Percentiles rank a stretch among this genome's conserved stretches.
These are phyloP conservation scores for Globisporangium viniferum DNA, from an alignment of 352 stramenopile species.

Conservation along the genomic window DNA sequence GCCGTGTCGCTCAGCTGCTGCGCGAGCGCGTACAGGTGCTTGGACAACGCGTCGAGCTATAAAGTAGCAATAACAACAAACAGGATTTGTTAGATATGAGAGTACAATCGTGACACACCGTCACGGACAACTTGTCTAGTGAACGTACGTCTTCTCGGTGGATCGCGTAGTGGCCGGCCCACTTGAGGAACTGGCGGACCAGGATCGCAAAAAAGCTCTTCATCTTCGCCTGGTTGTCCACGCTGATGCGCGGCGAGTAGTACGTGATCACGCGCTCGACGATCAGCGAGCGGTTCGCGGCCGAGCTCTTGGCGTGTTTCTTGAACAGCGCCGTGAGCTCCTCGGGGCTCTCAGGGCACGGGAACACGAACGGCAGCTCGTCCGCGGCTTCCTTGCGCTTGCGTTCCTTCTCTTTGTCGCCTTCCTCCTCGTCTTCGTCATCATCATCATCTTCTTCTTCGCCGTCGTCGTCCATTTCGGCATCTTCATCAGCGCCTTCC, in stretches of 20 bases:
- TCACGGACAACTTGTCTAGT: neutral
- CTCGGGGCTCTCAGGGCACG: conserved; percentile 90
- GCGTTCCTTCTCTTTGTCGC: conserved; percentile 47
- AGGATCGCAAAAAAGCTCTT: conserved; percentile 96
- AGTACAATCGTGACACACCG: neutral
- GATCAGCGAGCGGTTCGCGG: conserved; percentile 77
- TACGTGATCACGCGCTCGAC: conserved; percentile 91
- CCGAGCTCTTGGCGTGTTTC: conserved; percentile 77
- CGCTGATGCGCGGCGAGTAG: conserved; percentile 93
- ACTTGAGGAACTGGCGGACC: conserved; percentile 91
- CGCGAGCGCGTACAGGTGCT: conserved; percentile 84
- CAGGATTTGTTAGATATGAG: neutral
- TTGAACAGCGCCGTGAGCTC: conserved; percentile 89
- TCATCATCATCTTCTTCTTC: conserved; percentile 66
- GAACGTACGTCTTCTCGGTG: conserved; percentile 61
- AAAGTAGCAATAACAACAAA: neutral
- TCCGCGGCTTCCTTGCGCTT: conserved; percentile 45
- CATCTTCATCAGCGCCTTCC: conserved; percentile 50
- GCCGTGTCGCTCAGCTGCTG: conserved; percentile 90
- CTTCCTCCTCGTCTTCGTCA: conserved; percentile 70
- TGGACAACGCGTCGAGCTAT: conserved; percentile 79
- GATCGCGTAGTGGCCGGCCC: conserved; percentile 72
- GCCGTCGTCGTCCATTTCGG: conserved; percentile 35
- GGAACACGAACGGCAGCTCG: conserved; percentile 95
- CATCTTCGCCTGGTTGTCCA: conserved; percentile 94